Base-by-base conservation (phyloP, 148 eudicot genomes). In the Rhododendron mucronatum region DNA sequence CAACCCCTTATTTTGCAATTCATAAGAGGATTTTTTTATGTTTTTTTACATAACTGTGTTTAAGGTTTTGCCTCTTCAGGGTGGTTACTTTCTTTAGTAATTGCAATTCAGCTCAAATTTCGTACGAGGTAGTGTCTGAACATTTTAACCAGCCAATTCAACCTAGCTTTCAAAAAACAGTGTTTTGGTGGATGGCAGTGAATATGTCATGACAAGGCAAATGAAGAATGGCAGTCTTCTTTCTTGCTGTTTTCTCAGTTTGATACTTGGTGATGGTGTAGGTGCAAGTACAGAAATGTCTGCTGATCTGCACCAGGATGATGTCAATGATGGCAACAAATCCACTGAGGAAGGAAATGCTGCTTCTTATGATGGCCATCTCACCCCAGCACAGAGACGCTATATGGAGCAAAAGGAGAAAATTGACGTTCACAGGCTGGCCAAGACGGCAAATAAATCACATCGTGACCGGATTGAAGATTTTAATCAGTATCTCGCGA, bases 381-480 rank as follows among this genome's bases (percentile, higher is more conserved):
- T 97, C 20, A 97, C 98, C 23, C 95, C 98, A 30, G 98, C 98
- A n/a, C 97, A 96, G 91, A 94, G 91, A 84, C 92, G 98, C 16
- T 97, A 97, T 89, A 94, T 97, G 89, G 98, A 97, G 88, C 98
- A 97, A 88, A 93, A 95, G 79, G 94, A 93, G 89, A 90, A 85
- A 71, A 94, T 97, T 9, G 94, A 97, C 83, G 88, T 87, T n/a
- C 94, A 93, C 10, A 92, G 88, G 90, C 90, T 95, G 86, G 90
- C 92, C 23, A 95, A 95, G 89, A 91, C 91, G 4, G 90, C 99
- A 1, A 90, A 94, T 82, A 97, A 97, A 84, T 97, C 99, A 28
- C 98, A 97, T 75, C 96, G 99, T 85, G 99, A 90, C 71, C 67
- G 87, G 87, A 71, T 45, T 73, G 0, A 71, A 33, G 76, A 71